Evolutionary conservation across 768 basidiomycete genomes (phyloP).

Genomic region (Lactifluus subvellereus): DNA sequence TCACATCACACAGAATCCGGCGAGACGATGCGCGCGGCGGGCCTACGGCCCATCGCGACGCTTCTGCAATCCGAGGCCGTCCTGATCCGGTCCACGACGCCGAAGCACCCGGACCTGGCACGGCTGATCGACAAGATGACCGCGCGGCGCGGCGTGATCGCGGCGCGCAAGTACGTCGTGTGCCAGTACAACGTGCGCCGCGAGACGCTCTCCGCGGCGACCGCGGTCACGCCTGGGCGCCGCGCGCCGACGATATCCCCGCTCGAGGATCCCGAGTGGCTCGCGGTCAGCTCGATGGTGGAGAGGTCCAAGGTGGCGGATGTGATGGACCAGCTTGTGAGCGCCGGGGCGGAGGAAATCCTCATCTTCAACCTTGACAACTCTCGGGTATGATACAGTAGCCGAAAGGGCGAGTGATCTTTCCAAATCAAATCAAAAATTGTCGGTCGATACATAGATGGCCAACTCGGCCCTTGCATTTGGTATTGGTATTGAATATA

Average conservation of each 20-base stretch:
- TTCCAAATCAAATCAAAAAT: background rate
- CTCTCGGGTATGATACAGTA: conserved; percentile 80
- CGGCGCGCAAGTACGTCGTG: conserved; percentile 78
- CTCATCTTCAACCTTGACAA: conserved; percentile 87
- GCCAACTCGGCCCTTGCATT: conserved; percentile 1
- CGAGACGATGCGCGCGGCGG: conserved; percentile 98
- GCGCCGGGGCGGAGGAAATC: conserved; percentile 84
- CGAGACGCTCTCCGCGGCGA: conserved; percentile 53
- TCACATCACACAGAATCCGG: conserved; percentile 83
- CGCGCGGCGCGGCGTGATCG: conserved; percentile 79
- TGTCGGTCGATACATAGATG: background rate
- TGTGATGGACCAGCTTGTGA: conserved; percentile 84
- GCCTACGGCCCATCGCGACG: conserved; percentile 88
- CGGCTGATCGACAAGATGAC: conserved; percentile 75
- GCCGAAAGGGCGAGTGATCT: background rate
- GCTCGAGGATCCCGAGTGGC: conserved; percentile 81
- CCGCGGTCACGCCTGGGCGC: conserved; percentile 78
- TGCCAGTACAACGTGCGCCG: conserved; percentile 91
- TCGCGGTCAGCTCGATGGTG: conserved; percentile 90
- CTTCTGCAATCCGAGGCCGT: conserved; percentile 85
- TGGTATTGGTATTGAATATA: background rate
- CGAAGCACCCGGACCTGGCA: conserved; percentile 56
- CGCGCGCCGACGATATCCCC: conserved; percentile 84
- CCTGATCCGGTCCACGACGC: conserved; percentile 72
- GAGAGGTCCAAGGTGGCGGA: conserved; percentile 72